A percentile compares a stretch with the other conserved stretches of the same genome.
Conservation (phyloP, 169 alveolate species). For the Eimeria necatrix region DNA sequence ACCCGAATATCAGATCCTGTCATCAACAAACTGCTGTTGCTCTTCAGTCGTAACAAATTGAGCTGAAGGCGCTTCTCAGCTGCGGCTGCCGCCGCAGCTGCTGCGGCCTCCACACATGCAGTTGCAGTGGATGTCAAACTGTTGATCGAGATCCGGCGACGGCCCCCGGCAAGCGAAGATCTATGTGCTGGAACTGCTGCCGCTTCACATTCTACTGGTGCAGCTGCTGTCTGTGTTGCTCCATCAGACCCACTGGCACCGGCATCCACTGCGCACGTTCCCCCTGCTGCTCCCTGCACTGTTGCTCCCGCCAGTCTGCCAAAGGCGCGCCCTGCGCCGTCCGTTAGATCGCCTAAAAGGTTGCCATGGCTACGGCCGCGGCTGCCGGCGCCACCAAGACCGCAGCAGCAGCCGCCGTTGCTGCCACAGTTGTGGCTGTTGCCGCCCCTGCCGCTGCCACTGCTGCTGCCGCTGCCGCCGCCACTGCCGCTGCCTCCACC, state of each 20-base stretch:
- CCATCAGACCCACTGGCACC: no score
- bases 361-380: neutral
- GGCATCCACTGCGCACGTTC: no score
- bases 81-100: slow-evolving; percentile 4
- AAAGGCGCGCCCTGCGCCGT: no score
- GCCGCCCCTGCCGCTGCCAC: neutral
- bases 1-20: neutral
- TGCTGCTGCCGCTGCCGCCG: neutral
- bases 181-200: no score
- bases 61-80: neutral
- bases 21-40: neutral
- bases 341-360: neutral
- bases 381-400: neutral
- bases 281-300: no score
- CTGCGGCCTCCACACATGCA: neutral
- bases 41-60: neutral
- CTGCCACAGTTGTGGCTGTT: slow-evolving; percentile 9
- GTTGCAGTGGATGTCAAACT: neutral
- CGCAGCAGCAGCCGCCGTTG: neutral
- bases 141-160: neutral
- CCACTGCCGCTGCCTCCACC: neutral
- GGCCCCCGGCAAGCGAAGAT: neutral
- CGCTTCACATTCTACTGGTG: no score
- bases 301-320: no score
- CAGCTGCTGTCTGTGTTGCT: no score